phyloP scores from a whole-genome alignment of 805 yeast species.

The Cyberlindnera suaveolens region DNA sequence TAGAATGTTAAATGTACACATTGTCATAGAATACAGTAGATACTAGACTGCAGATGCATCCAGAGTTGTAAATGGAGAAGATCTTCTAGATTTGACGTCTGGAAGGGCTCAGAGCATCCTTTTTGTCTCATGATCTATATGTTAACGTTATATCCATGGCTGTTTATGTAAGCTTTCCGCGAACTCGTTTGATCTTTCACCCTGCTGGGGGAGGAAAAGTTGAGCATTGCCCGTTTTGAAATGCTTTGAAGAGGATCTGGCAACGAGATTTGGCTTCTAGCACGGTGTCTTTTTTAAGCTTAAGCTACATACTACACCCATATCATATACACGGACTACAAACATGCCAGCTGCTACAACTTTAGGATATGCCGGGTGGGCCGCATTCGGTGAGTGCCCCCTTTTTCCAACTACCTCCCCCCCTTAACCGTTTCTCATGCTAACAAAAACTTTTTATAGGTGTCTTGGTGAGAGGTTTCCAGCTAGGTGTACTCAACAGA shows the following conservation, averaged over 20 bases:
- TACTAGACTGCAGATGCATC: not conserved
- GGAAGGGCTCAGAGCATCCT: not conserved
- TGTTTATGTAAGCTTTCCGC: no score
- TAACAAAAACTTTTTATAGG: conserved; percentile 21
- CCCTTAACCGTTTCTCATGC: not conserved
- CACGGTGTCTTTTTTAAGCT: not conserved
- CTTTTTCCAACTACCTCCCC: not conserved
- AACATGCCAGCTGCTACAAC: conserved; percentile 21
- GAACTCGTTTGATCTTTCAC: no score
- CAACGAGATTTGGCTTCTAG: no score
- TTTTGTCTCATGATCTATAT: no score
- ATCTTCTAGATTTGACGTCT: not conserved
- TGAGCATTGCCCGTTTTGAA: no score
- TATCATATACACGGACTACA: not conserved
- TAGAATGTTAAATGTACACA: no score
- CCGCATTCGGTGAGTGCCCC: conserved; percentile 28
- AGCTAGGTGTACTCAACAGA: conserved; percentile 36
- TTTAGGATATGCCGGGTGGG: conserved; percentile 30
- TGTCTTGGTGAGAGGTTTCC: conserved; percentile 37
- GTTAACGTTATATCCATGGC: no score
- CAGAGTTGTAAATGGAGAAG: not conserved
- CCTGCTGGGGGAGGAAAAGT: no score
- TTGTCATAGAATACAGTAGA: no score
- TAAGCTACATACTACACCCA: not conserved
- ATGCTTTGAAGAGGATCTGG: no score